A percentile compares a stretch with the other conserved stretches of the same genome.
Conservation (phyloP, 805 yeast species). For the Spencermartinsiella europaea region DNA sequence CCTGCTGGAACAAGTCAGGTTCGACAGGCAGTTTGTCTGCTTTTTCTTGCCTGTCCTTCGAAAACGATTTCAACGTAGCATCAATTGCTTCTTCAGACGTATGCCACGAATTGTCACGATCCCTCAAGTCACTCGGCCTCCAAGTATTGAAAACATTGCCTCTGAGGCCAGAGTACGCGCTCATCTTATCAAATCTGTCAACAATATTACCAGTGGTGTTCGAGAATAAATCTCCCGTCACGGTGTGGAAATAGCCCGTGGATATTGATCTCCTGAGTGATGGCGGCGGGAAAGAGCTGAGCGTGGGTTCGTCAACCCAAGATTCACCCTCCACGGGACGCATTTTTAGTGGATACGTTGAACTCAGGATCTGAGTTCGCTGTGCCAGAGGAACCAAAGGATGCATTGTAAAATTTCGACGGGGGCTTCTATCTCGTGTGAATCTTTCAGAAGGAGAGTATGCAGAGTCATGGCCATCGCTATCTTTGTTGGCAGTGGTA, state of each 20-base stretch:
- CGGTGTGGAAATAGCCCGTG: background rate
- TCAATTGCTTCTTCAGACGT: background rate
- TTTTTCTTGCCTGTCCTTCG: background rate
- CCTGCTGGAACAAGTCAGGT: conserved; percentile 20
- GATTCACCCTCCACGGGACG: conserved; percentile 22
- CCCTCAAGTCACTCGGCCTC: background rate
- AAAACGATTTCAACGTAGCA: background rate
- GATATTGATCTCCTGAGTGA: background rate
- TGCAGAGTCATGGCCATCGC: too few species aligned
- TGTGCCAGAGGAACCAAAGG: conserved; percentile 19
- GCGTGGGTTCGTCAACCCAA: conserved; percentile 16
- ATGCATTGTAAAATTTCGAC: conserved; percentile 4
- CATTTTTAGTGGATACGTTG: conserved; percentile 17
- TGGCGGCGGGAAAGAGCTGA: conserved; percentile 4
- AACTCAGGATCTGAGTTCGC: conserved; percentile 14
- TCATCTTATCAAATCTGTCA: background rate
- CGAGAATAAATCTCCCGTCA: background rate
- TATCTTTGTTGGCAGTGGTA: too few species aligned
- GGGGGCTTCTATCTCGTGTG: background rate
- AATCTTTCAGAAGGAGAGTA: background rate
- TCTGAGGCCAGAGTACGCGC: background rate
- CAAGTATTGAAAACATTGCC: background rate
- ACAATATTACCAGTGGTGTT: background rate
- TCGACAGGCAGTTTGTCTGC: conserved; percentile 1
- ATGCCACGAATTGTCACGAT: background rate